Base-by-base conservation (phyloP, 2,329 filamentous ascomycete genomes). In the Aspergillus novofumigatus region DNA sequence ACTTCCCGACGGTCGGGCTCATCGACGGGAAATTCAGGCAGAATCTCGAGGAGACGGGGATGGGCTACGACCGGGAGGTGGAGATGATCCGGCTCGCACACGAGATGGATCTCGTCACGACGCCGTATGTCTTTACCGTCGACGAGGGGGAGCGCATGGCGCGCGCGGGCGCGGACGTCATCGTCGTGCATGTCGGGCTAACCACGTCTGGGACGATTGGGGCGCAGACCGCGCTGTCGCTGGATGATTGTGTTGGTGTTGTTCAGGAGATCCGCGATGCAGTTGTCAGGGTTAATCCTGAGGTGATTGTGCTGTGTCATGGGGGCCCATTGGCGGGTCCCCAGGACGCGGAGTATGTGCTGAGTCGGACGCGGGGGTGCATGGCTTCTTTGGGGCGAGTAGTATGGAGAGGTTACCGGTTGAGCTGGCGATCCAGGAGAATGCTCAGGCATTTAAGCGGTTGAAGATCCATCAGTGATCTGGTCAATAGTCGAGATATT, bases 1-100 rank as follows among this genome's bases (percentile, higher is more conserved):
- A 90, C 65, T 90, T 90, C 67, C 87, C 87, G 1, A 90, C 87
- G 0, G 86, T 90, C 1, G 87, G 87, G 0, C 74, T 90, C 23
- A 86, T 90, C 38, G 87, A 90, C 69, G 87, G 86, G 1, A 78
- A 78, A 11, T 90, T 90, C 67, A 80, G 88, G 11, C 78, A 79
- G 23, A 86, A 87, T 62, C 78, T 91, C 1, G 88, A 90, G 67
- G 86, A 89, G 69, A 90, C 87, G 1, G 86, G 84, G 8, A 90
- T 90, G 86, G 83, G 83, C 1, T 90, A 85, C 65, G 81, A 80
- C 17, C 73, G 80, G 7, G 87, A 91, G 67, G 86, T 90, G 2
- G 84, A 86, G 52, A 84, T 89, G 80, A 80, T 90, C 49, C 77
- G 77, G 9, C 65, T 78, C n/a, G 87, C 88, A 1, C 81, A 79